Evolutionary conservation across 1,139 yeast genomes (phyloP), one percentile per base, ranked within the genome.

Genomic region (Protomyces lactucae-debilis): DNA sequence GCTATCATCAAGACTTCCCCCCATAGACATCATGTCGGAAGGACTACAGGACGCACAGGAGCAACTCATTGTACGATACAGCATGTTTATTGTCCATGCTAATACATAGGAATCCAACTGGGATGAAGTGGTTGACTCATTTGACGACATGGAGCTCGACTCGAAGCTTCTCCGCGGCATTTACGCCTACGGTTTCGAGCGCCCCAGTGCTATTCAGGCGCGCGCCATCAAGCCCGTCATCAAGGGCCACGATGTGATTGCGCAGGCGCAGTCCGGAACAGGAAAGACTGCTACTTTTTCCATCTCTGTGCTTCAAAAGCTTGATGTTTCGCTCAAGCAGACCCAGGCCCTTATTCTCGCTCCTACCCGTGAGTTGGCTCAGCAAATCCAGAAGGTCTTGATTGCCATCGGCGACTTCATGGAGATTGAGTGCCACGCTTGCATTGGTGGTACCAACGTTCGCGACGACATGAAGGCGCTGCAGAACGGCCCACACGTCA

Each of bases 261-360:
- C 98, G 72, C 99, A 93, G 81, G 97, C 98, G 72, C 99, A 93
- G 84, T 92, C 98, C 66, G 99, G 99, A 86, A 93, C 99, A 71
- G 99, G 99, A 86, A 93, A 93, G 83, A 93, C 99, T 69, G 99
- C 98, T 76, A 93, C 99, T 72, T 93, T 93, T 86, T 87, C 98
- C 78, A 91, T 93, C 74, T 88, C 97, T 73, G 93, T 96, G 74
- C 84, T 93, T 78, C 97, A 56, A 63, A 68, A 61, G 53, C 70
- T 54, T 68, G 72, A 55, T 66, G 81, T 61, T n/a, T 46, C 77
- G 85, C 93, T 75, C 95, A 88, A 80, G 95, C 65, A 65, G 52
- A 45, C 59, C 6, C 64, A 57, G 67, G 71, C 97, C 73, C 84
- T 93, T 78, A 91, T 93, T 76, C 84, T 93, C 77, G 96, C 97